Percentiles rank a stretch among this genome's conserved stretches.
These are phyloP conservation scores for Bacidia rubella DNA, from an alignment of 495 filamentous ascomycete genomes.

Conservation along the genomic window DNA sequence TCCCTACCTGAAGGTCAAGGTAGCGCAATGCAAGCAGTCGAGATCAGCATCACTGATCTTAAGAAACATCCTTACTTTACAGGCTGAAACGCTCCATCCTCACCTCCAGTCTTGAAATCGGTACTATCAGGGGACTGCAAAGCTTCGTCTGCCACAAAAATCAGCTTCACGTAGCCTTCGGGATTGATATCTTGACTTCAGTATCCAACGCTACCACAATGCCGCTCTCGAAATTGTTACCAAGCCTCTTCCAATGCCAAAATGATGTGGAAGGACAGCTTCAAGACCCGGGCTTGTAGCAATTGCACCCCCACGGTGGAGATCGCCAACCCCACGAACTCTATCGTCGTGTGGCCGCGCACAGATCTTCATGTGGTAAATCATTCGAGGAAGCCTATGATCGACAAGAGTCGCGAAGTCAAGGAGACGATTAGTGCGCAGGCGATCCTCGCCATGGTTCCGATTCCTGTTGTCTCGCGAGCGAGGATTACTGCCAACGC, in stretches of 20 bases:
- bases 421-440: not conserved
- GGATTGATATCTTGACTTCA: too few relatives aligned
- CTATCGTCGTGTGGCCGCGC: not conserved
- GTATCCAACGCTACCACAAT: too few relatives aligned
- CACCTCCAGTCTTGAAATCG: too few relatives aligned
- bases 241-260: too few relatives aligned
- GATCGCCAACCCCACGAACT: not conserved
- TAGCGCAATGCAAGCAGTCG: not conserved
- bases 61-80: conserved; percentile 20
- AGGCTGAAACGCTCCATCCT: too few relatives aligned
- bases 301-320: not conserved
- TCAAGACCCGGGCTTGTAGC: not conserved
- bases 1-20: too few relatives aligned
- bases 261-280: too few relatives aligned
- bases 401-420: not conserved
- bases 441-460: not conserved
- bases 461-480: not conserved
- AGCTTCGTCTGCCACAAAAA: too few relatives aligned
- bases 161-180: too few relatives aligned
- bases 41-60: conserved; percentile 17
- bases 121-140: too few relatives aligned
- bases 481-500: not conserved
- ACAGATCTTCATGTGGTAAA: not conserved
- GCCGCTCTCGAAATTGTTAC: too few relatives aligned
- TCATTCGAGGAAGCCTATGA: not conserved